Conservation (phyloP, 805 yeast genomes). For the Diddensiella santjacobensis region DNA sequence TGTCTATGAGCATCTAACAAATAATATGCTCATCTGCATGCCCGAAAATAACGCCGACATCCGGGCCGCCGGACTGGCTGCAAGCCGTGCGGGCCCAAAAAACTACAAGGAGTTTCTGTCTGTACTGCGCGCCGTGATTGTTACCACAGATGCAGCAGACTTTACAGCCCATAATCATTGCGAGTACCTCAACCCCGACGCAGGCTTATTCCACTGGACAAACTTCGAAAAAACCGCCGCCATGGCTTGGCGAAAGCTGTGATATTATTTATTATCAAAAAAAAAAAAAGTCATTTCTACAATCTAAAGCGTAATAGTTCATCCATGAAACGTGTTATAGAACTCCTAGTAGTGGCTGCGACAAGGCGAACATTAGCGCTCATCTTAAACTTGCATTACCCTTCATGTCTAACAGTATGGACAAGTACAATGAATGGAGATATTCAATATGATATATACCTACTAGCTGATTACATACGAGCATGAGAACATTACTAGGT, state of each 20-base stretch:
- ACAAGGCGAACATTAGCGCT: too few species aligned
- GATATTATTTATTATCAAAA: too few species aligned
- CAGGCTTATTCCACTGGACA: background rate
- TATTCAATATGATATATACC: too few species aligned
- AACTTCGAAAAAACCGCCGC: background rate
- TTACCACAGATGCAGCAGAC: background rate
- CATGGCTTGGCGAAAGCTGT: conserved; percentile 4
- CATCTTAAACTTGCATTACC: too few species aligned
- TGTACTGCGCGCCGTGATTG: background rate
- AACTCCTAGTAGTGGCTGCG: too few species aligned
- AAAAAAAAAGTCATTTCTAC: too few species aligned
- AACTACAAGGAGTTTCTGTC: background rate
- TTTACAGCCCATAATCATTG: background rate
- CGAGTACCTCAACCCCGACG: conserved; percentile 1
- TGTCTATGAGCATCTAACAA: conserved; percentile 3
- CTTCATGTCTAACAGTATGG: too few species aligned
- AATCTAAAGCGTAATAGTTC: too few species aligned
- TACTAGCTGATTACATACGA: too few species aligned
- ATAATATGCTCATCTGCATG: background rate
- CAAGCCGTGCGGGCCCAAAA: background rate
- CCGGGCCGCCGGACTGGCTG: background rate
- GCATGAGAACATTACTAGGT: too few species aligned
- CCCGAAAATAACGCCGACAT: background rate
- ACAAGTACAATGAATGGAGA: too few species aligned
- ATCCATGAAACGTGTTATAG: too few species aligned